These are phyloP conservation scores for Paramecium sexaurelia DNA, from an alignment of 73 alveolate genomes.

Conservation along the genomic window DNA sequence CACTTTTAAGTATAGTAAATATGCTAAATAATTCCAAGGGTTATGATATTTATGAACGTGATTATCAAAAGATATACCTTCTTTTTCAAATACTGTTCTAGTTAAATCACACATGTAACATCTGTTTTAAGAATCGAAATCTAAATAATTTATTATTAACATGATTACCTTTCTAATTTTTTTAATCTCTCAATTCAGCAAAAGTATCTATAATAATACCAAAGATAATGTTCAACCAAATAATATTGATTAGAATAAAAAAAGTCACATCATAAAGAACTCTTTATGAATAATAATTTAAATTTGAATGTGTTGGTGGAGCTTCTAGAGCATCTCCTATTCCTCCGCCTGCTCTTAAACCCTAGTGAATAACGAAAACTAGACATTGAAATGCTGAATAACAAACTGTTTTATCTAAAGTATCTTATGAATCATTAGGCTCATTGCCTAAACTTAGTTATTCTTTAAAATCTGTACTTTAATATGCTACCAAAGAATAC, in stretches of 20 bases:
- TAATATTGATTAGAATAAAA: slow-evolving; percentile 81
- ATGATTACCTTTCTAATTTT: slow-evolving; percentile 64
- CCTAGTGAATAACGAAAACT: slow-evolving; percentile 68
- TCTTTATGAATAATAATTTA: slow-evolving; percentile 59
- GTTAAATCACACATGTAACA: slow-evolving; percentile 57
- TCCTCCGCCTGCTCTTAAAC: slow-evolving; percentile 98
- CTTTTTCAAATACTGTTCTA: slow-evolving; percentile 72
- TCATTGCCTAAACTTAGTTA: not conserved
- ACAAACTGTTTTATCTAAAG: slow-evolving; percentile 27
- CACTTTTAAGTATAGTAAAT: slow-evolving; percentile 81
- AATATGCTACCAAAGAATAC: slow-evolving; percentile 55
- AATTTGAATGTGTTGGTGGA: slow-evolving; percentile 45
- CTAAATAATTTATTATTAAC: not conserved
- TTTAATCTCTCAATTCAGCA: slow-evolving; percentile 86
- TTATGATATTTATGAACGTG: slow-evolving; percentile 85
- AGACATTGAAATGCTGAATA: slow-evolving; percentile 40
- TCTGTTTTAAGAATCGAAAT: slow-evolving; percentile 50
- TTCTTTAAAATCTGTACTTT: slow-evolving; percentile 50
- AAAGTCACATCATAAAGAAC: slow-evolving; percentile 82
- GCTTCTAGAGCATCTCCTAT: slow-evolving; percentile 89
- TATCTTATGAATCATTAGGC: not conserved
- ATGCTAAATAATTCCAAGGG: slow-evolving; percentile 86
- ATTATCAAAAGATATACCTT: slow-evolving; percentile 77
- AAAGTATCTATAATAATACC: slow-evolving; percentile 93
- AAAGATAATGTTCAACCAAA: slow-evolving; percentile 82